Evolutionary conservation across 2,329 filamentous ascomycete genomes (phyloP), one percentile per base, ranked within the genome.

Genomic region (Aspergillus terreus): DNA sequence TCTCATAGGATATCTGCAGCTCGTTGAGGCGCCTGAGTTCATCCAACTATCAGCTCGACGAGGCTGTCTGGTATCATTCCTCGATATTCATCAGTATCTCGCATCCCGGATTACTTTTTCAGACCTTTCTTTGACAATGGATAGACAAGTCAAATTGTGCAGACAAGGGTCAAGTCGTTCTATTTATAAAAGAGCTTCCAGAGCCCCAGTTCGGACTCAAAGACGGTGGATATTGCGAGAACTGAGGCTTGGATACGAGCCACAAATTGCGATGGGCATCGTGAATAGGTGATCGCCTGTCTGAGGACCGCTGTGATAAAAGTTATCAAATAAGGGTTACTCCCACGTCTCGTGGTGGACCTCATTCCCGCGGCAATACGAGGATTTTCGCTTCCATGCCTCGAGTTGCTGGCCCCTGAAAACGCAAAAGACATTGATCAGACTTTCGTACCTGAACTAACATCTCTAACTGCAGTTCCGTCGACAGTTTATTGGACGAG

Each of bases 391-490:
- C 21, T 33, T 36, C 43, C 14, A 32, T 38, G 19, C 21, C 27
- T n/a, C 33, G 21, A 23, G 27, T 19, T 45, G n/a, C 33, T 17
- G 23, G 44, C 44, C 44, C 44, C 44, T 33, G 30, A 33, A 46
- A 33, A 21, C 27, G n/a, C 15, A 33, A 19, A 19, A 36, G 30
- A 14, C 44, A 38, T 36, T 15, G 19, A 38, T 15, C 30, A 35
- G 30, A 46, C 19, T 32, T 10, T n/a, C 30, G 32, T 46, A 35
- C 32, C 30, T 46, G 32, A 33, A 25, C 44, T 46, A 46, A 46
- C 27, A 30, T 10, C 27, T 30, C 27, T 30, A 30, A 30, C 27
- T 9, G 7, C 3, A 11, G 6, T 30, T 11, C 7, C 27, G 6
- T 30, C 1, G 27, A 30, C 3, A 30, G 27, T 30, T 10, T 11